Percentiles rank a stretch among this genome's conserved stretches.
Evolutionary conservation across 371 early-diverging fungal species (phyloP).

Genomic region (Dinochytrium kinnereticum): DNA sequence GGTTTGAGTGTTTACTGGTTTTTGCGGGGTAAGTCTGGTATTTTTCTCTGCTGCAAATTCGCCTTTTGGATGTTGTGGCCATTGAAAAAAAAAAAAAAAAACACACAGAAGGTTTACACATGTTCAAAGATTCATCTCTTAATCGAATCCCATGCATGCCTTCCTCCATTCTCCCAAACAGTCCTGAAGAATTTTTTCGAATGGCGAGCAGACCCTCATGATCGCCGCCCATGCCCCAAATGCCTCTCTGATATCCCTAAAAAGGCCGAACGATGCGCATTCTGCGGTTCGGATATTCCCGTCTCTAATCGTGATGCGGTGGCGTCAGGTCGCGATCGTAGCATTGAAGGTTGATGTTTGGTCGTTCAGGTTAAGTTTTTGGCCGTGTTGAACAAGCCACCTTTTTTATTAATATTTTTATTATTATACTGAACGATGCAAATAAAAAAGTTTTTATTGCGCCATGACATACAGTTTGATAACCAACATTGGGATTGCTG

Average conservation of each 20-base stretch:
- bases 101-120: too few species aligned
- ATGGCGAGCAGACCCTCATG: background rate
- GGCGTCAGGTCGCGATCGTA: too few species aligned
- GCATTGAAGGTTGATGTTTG: too few species aligned
- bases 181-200: constrained; percentile 24
- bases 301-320: background rate
- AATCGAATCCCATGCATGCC: too few species aligned
- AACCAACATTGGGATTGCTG: too few species aligned
- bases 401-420: too few species aligned
- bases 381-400: background rate
- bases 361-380: too few species aligned
- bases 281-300: background rate
- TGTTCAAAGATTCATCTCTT: too few species aligned
- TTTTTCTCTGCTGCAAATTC: too few species aligned
- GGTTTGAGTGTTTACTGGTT: constrained; percentile 37
- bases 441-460: background rate
- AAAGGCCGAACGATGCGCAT: constrained; percentile 6
- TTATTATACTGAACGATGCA: too few species aligned
- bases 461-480: too few species aligned
- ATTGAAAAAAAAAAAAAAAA: too few species aligned
- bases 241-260: constrained; percentile 29
- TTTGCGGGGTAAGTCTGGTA: constrained; percentile 12
- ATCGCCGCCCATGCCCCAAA: constrained; percentile 20
- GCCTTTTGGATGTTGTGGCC: background rate
- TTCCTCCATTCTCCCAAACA: background rate